Percentiles rank a stretch among this genome's conserved stretches.
Evolutionary conservation across 75 land plant genomes (phyloP).

Genomic region (Selaginella moellendorffii): DNA sequence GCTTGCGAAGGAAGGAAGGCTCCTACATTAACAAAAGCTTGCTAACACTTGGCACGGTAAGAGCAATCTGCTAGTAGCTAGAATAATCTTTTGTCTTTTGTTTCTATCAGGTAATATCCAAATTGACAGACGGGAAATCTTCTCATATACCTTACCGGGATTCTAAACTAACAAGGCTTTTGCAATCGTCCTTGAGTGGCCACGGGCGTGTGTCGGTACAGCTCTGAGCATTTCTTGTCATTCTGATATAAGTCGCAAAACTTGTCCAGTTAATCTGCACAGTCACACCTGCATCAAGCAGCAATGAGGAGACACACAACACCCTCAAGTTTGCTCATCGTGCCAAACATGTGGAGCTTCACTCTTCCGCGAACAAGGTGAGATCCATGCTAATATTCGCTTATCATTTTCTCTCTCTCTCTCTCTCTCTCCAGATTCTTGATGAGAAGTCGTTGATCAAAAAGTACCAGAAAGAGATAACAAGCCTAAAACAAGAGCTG

Average conservation of each 20-base stretch:
- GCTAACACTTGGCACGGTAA: constrained; percentile 77
- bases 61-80: constrained; percentile 4
- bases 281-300: constrained; percentile 93
- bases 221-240: background rate
- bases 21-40: constrained; percentile 81
- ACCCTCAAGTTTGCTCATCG: constrained; percentile 96
- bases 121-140: constrained; percentile 63
- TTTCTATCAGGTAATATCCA: constrained; percentile 52
- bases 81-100: background rate
- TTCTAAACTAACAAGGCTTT: constrained; percentile 72
- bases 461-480: constrained; percentile 82
- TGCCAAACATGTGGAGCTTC: constrained; percentile 80
- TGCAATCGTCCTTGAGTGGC: constrained; percentile 82
- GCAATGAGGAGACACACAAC: constrained; percentile 87
- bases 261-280: constrained; percentile 74
- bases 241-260: background rate
- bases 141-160: constrained; percentile 70
- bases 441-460: constrained; percentile 94
- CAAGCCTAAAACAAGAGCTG: constrained; percentile 59
- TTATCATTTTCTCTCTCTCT: background rate
- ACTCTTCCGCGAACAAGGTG: constrained; percentile 80
- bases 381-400: background rate
- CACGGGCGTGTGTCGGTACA: constrained; percentile 81
- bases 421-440: constrained; percentile 40
- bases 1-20: constrained; percentile 69